phyloP scores from a whole-genome alignment of 2,329 filamentous ascomycete species.

The Fusarium sp. region DNA sequence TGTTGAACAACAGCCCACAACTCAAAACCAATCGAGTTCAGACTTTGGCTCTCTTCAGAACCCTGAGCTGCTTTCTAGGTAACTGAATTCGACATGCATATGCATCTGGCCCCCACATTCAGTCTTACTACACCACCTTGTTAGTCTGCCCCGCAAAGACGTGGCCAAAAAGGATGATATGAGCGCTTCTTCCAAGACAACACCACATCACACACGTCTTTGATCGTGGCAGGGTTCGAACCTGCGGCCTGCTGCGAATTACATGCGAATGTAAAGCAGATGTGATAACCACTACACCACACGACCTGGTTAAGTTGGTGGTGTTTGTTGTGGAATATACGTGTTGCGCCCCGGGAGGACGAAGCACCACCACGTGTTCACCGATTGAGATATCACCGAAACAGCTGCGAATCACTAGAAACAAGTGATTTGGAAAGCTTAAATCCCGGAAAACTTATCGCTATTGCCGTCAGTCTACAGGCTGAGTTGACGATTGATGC shows the following conservation, averaged over 20 bases:
- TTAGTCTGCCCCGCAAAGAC: neutral
- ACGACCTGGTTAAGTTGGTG: neutral
- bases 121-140: neutral
- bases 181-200: neutral
- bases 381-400: neutral
- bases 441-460: accelerated
- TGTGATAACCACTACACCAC: neutral
- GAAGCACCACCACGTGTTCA: neutral
- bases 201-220: neutral
- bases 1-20: neutral
- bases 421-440: neutral
- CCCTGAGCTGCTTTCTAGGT: neutral
- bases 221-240: neutral
- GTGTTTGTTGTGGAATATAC: neutral
- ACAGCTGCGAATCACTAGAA: neutral
- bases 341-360: neutral
- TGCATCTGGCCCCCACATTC: neutral
- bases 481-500: neutral
- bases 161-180: neutral
- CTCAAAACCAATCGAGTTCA: neutral
- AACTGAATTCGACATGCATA: neutral
- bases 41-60: neutral
- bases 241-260: neutral
- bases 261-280: neutral
- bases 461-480: accelerated